These are phyloP conservation scores for Fusarium chaquense DNA, from an alignment of 2,329 filamentous ascomycete species.

Conservation along the genomic window DNA sequence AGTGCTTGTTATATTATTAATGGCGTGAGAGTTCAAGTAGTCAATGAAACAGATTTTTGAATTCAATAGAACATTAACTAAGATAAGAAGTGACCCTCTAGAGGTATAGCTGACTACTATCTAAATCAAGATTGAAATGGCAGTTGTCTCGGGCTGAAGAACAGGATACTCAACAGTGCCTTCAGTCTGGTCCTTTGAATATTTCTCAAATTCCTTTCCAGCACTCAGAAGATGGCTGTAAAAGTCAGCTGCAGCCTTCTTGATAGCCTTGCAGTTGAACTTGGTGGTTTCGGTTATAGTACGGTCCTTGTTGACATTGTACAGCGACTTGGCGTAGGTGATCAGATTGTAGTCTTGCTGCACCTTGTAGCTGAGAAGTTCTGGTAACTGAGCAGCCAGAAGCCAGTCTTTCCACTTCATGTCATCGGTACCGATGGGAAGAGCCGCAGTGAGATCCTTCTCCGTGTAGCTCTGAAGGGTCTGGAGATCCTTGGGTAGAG, in stretches of 20 bases:
- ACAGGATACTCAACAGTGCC: slow-evolving; percentile 28
- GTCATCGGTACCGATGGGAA: slow-evolving; percentile 28
- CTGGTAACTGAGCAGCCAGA: slow-evolving; percentile 16
- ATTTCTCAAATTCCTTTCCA: background rate
- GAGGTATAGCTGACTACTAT: background rate
- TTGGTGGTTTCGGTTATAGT: background rate
- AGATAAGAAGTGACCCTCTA: background rate
- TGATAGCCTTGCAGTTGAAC: slow-evolving; percentile 1
- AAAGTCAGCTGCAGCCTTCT: slow-evolving; percentile 3
- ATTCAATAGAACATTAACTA: background rate
- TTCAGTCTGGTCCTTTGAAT: slow-evolving; percentile 11
- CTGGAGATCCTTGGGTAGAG: slow-evolving; percentile 12
- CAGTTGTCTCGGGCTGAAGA: slow-evolving; percentile 25
- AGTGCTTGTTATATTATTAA: no score
- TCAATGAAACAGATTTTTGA: background rate
- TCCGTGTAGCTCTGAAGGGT: slow-evolving; percentile 20
- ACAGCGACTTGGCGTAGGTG: slow-evolving; percentile 30
- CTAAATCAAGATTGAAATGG: slow-evolving; percentile 30
- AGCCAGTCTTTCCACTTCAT: slow-evolving; percentile 39
- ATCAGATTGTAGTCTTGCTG: slow-evolving; percentile 28
- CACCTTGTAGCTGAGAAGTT: slow-evolving; percentile 35
- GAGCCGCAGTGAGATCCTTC: slow-evolving; percentile 21
- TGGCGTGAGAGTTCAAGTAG: rapidly evolving
- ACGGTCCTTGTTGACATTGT: slow-evolving; percentile 25
- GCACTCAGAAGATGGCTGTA: slow-evolving; percentile 18